Percentiles rank a stretch among this genome's conserved stretches.
These are phyloP conservation scores for Fusarium sp. DNA, from an alignment of 2,329 filamentous ascomycete genomes.

Conservation along the genomic window DNA sequence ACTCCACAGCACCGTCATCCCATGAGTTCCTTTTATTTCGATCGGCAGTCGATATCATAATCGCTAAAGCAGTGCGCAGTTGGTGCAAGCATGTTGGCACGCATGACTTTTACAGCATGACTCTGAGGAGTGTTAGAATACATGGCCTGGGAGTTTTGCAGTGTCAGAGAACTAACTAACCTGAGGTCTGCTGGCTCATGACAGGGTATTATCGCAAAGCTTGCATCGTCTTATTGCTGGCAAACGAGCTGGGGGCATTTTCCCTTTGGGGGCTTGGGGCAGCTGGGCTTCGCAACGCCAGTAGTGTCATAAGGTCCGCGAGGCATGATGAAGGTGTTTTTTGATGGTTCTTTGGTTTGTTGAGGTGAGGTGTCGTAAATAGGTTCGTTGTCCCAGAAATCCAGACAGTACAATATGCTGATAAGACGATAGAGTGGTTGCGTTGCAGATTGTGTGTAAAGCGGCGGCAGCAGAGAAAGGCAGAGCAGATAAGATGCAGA, in stretches of 20 bases:
- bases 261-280: constrained; percentile 49
- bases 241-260: constrained; percentile 26
- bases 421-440: constrained; percentile 25
- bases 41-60: constrained; percentile 39
- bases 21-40: constrained; percentile 33
- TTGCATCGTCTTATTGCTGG: constrained; percentile 24
- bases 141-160: background rate
- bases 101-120: constrained; percentile 26
- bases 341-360: constrained; percentile 12
- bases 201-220: constrained; percentile 9
- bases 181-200: constrained; percentile 26
- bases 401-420: constrained; percentile 10
- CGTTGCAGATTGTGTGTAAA: constrained; percentile 23
- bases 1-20: constrained; percentile 36
- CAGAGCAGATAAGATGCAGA: constrained; percentile 17
- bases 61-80: constrained; percentile 35
- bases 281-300: constrained; percentile 48
- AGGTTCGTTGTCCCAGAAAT: constrained; percentile 21
- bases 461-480: constrained; percentile 19
- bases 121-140: constrained; percentile 26
- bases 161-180: constrained; percentile 18
- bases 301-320: constrained; percentile 52
- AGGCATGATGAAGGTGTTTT: constrained; percentile 41
- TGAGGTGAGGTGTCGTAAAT: constrained; percentile 6
- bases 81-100: constrained; percentile 16